Conservation (phyloP, 768 basidiomycete genomes). For the Suillus lakei region DNA sequence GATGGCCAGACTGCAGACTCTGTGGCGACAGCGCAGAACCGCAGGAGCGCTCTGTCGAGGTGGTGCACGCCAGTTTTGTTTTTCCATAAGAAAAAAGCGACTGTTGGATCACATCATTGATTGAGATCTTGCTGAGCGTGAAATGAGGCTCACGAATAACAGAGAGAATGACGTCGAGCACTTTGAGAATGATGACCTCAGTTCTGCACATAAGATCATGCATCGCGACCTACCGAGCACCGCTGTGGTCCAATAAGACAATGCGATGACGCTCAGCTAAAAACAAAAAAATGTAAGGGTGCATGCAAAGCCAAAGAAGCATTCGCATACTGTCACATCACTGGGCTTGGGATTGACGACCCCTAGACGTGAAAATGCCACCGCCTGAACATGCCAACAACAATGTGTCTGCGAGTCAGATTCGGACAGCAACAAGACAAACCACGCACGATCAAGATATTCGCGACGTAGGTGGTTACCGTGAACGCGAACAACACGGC, state of each 20-base stretch:
- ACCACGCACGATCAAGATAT: conserved; percentile 41
- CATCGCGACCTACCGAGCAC: conserved; percentile 38
- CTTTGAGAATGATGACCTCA: conserved; percentile 23
- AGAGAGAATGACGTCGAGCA: conserved; percentile 46
- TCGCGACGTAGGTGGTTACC: conserved; percentile 40
- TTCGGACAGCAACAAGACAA: neutral
- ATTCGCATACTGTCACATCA: neutral
- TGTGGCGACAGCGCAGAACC: conserved; percentile 45
- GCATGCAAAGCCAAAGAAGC: neutral
- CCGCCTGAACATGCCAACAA: neutral
- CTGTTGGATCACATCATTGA: conserved; percentile 25
- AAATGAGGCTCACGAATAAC: conserved; percentile 36
- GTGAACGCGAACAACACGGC: conserved; percentile 39
- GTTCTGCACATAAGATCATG: neutral
- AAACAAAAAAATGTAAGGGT: too few relatives aligned
- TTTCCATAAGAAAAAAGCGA: conserved; percentile 46
- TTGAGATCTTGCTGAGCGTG: neutral
- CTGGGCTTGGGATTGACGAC: neutral
- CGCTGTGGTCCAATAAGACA: conserved; percentile 51
- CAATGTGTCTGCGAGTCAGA: neutral
- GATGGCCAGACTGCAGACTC: conserved; percentile 42
- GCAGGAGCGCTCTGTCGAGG: conserved; percentile 43
- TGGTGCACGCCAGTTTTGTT: conserved; percentile 37
- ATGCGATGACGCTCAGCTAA: conserved; percentile 42
- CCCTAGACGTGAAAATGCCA: neutral